Evolutionary conservation across 208 protist genomes (phyloP).

Genomic region (Crithidia bombi): DNA sequence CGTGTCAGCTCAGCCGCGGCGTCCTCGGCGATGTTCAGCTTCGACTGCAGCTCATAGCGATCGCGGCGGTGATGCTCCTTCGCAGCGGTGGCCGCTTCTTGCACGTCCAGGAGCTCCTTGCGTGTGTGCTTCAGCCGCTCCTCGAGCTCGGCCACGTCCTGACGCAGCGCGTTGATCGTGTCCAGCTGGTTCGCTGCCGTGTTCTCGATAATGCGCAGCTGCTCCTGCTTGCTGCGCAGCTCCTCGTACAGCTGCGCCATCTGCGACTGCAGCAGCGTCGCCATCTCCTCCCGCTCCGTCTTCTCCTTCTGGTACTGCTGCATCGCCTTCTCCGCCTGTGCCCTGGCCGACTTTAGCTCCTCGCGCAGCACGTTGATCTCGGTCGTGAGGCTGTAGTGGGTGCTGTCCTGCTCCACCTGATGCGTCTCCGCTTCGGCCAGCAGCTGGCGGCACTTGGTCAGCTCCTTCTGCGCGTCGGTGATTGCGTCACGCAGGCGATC

Average conservation of each 20-base stretch:
- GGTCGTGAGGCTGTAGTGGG: slow-evolving; percentile 31
- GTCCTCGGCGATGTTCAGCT: slow-evolving; percentile 48
- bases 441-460: slow-evolving; percentile 45
- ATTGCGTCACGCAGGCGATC: slow-evolving; percentile 49
- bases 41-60: slow-evolving; percentile 38
- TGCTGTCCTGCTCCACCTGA: slow-evolving; percentile 40
- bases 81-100: slow-evolving; percentile 34
- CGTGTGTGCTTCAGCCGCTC: slow-evolving; percentile 34
- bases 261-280: slow-evolving; percentile 46
- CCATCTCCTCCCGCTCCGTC: slow-evolving; percentile 46
- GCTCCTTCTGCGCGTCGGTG: slow-evolving; percentile 55
- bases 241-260: slow-evolving; percentile 58
- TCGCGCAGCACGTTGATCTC: slow-evolving; percentile 30
- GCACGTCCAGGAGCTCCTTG: slow-evolving; percentile 39
- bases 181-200: slow-evolving; percentile 42
- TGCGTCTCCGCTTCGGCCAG: slow-evolving; percentile 54
- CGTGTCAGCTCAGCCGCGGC: slow-evolving; percentile 33
- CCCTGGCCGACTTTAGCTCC: slow-evolving; percentile 32
- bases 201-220: slow-evolving; percentile 36
- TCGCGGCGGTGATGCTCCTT: slow-evolving; percentile 59
- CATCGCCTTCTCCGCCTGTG: slow-evolving; percentile 33
- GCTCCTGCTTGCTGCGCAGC: slow-evolving; percentile 38
- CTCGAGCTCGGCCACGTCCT: slow-evolving; percentile 35
- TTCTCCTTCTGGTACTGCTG: slow-evolving; percentile 43
- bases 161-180: slow-evolving; percentile 23